phyloP scores from a whole-genome alignment of 345 rosid species.

The Erucastrum elatum region DNA sequence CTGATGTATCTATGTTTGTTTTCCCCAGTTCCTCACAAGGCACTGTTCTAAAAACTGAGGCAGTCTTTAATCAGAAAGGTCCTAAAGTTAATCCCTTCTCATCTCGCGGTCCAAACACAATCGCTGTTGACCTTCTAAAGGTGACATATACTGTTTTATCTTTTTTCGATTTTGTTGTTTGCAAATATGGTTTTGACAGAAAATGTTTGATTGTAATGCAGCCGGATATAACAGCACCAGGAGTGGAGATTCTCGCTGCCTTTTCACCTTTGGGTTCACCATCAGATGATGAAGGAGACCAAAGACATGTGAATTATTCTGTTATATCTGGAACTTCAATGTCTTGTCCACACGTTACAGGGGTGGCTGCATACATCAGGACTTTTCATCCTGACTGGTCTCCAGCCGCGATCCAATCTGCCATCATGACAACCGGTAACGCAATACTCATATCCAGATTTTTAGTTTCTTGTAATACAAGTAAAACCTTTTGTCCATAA shows the following conservation, averaged over 20 bases:
- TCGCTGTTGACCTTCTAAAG: conserved; percentile 35
- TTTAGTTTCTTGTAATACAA: conserved; percentile 1
- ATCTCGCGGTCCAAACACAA: conserved; percentile 37
- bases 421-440: conserved; percentile 63
- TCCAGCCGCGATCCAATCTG: conserved; percentile 55
- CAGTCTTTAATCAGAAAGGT: conserved; percentile 18
- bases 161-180: neutral
- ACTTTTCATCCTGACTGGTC: conserved; percentile 55
- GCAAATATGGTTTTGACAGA: neutral
- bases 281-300: conserved; percentile 10
- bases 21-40: conserved; percentile 24
- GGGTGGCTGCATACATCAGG: conserved; percentile 47
- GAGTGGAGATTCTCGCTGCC: conserved; percentile 48
- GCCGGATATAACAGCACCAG: conserved; percentile 57
- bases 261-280: conserved; percentile 31
- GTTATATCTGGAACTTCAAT: conserved; percentile 53
- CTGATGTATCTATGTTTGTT: neutral
- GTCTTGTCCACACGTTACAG: conserved; percentile 59
- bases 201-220: conserved; percentile 22
- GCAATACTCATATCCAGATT: neutral
- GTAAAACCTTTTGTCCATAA: neutral
- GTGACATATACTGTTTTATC: neutral
- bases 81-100: conserved; percentile 39
- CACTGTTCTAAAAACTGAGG: conserved; percentile 31
- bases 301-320: conserved; percentile 27